phyloP scores from a whole-genome alignment of 192 early-diverging fungal species.

The Backusella circina region DNA sequence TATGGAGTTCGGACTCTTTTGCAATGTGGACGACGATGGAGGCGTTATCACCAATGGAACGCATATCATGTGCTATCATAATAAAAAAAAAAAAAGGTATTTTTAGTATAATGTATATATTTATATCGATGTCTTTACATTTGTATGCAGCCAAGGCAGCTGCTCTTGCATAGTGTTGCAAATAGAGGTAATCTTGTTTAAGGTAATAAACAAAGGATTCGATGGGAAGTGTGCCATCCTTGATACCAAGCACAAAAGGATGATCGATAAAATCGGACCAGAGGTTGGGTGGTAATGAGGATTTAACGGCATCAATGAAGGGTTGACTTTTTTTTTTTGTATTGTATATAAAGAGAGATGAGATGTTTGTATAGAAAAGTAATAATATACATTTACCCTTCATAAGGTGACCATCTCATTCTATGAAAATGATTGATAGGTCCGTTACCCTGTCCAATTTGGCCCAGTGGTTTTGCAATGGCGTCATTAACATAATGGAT shows the following conservation, averaged over 20 bases:
- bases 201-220: slow-evolving; percentile 76
- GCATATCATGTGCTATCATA: slow-evolving; percentile 40
- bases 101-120: too few relatives aligned
- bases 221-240: slow-evolving; percentile 65
- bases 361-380: too few relatives aligned
- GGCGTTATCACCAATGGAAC: slow-evolving; percentile 55
- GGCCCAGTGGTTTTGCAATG: slow-evolving; percentile 48
- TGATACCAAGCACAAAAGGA: slow-evolving; percentile 71
- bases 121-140: slow-evolving; percentile 29
- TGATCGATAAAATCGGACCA: slow-evolving; percentile 73
- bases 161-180: slow-evolving; percentile 75
- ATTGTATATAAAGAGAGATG: background rate
- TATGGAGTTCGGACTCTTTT: slow-evolving; percentile 63
- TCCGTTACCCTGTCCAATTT: slow-evolving; percentile 66
- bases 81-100: background rate
- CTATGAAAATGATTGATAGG: slow-evolving; percentile 76
- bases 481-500: slow-evolving; percentile 64
- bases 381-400: too few relatives aligned
- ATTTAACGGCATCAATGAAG: slow-evolving; percentile 21
- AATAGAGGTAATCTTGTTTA: slow-evolving; percentile 81
- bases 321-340: too few relatives aligned
- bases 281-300: slow-evolving; percentile 15
- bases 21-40: slow-evolving; percentile 64
- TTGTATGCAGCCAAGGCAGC: slow-evolving; percentile 77
- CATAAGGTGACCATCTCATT: slow-evolving; percentile 38